These are phyloP conservation scores for Buddleja alternifolia DNA, from an alignment of 257 asterid species.

Conservation along the genomic window DNA sequence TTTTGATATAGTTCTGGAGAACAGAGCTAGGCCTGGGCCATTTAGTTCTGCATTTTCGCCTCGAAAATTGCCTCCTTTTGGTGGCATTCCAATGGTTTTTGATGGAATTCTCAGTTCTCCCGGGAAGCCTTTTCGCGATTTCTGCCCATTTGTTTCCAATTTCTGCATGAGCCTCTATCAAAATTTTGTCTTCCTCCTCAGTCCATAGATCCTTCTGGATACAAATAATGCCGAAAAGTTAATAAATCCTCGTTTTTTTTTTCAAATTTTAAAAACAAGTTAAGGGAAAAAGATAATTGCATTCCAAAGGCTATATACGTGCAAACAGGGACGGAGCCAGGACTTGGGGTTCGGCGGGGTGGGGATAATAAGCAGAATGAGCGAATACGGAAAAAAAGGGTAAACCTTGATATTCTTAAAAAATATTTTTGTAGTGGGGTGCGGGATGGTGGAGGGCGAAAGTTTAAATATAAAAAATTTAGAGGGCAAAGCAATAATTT, in stretches of 20 bases:
- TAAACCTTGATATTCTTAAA: no score
- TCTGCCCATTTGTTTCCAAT: slow-evolving; percentile 93
- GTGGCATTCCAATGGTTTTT: slow-evolving; percentile 97
- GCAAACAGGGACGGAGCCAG: no score
- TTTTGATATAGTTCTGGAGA: slow-evolving; percentile 76
- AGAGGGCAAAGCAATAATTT: no score
- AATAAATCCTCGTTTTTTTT: background rate
- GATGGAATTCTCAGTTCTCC: slow-evolving; percentile 86
- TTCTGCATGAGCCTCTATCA: slow-evolving; percentile 69
- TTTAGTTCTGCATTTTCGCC: slow-evolving; percentile 73
- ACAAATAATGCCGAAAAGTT: background rate
- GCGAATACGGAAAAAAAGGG: no score
- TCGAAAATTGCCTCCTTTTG: slow-evolving; percentile 74
- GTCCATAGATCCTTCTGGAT: slow-evolving; percentile 81
- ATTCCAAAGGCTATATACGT: no score
- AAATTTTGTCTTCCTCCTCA: slow-evolving; percentile 77
- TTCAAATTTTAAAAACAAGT: no score
- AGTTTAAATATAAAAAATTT: no score
- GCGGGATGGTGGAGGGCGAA: no score
- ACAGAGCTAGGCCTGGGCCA: slow-evolving; percentile 72
- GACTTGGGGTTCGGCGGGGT: no score
- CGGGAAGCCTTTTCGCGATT: slow-evolving; percentile 69
- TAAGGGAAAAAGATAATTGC: background rate
- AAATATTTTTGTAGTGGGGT: no score
- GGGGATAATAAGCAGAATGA: no score